Evolutionary conservation across 106 monocot genomes (phyloP).

Genomic region (Vanilla planifolia): DNA sequence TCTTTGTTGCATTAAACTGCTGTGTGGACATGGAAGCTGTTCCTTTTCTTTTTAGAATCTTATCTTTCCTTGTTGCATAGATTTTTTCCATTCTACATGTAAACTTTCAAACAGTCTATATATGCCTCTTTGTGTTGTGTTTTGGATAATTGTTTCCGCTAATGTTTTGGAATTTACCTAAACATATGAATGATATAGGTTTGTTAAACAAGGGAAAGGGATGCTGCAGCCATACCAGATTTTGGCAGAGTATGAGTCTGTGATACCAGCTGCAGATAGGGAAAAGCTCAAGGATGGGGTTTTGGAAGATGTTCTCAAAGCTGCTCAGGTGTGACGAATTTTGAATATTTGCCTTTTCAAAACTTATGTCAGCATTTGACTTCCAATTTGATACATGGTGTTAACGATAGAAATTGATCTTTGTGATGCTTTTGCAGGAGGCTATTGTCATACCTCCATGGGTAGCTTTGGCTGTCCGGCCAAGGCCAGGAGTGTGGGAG

Average conservation of each 20-base stretch:
- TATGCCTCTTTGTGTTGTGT: too few species aligned
- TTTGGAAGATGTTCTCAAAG: constrained; percentile 48
- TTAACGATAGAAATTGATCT: background rate
- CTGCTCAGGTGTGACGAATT: constrained; percentile 77
- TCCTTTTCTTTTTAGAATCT: too few species aligned
- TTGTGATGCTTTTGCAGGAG: constrained; percentile 29
- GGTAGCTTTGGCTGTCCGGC: constrained; percentile 83
- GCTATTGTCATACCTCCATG: constrained; percentile 73
- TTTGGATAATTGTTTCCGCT: too few species aligned
- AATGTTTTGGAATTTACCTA: too few species aligned
- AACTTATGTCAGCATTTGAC: too few species aligned
- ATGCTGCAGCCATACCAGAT: constrained; percentile 86
- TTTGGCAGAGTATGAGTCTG: constrained; percentile 42
- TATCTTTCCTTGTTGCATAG: too few species aligned
- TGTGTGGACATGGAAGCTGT: too few species aligned
- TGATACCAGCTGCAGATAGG: constrained; percentile 38
- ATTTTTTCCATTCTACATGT: too few species aligned
- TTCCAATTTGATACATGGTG: background rate
- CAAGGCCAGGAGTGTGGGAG: constrained; percentile 89
- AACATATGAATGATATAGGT: constrained; percentile 40
- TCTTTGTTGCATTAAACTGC: too few species aligned
- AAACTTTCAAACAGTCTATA: too few species aligned
- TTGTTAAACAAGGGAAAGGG: constrained; percentile 84
- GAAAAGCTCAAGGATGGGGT: constrained; percentile 34
- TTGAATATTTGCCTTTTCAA: background rate